Evolutionary conservation across 768 basidiomycete genomes (phyloP), one percentile per base, ranked within the genome.

Genomic region (Termitomyces sp.): DNA sequence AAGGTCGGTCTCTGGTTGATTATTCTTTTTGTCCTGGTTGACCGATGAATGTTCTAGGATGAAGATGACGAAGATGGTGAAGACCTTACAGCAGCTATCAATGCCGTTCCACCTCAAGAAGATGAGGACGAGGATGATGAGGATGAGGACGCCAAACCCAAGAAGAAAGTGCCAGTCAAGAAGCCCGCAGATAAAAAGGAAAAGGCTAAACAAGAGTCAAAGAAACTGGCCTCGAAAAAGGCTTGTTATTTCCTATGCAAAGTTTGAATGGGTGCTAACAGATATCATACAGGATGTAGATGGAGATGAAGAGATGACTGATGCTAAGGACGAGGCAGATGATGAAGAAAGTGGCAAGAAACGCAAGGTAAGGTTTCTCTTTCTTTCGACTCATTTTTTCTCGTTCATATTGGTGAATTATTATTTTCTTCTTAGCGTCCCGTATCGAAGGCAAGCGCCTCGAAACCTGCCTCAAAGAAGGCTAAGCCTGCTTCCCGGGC

Each of bases 271-370:
- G 30, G 14, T 33, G 26, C 60, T 61, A 26, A 45, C 16, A 43
- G 30, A 30, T 43, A 24, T 24, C 45, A 73, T 30, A 74, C 39
- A 68, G 61, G 65, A 64, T 52, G 68, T 59, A 37, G 68, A 69
- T n/a, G 78, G 76, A 12, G 77, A 80, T 76, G 66, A 78, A 67
- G 58, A 79, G 53, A 76, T 78, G 71, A 70, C 59, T 27, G 73
- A 73, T 20, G 69, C 71, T 1, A 71, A 77, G 26, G 70, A 71
- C 7, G 79, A 77, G 12, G 76, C 77, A 12, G 81, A 78, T 14
- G 81, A 82, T 12, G 76, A 76, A 2, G 62, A 70, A 69, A 68
- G 67, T 55, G 73, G 71, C 65, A 89, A 85, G 77, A 92, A 91
- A 74, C 85, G 87, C 73, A 88, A 90, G 84, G 88, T 85, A 64